Evolutionary conservation across 2,329 filamentous ascomycete species (phyloP), one percentile per base, ranked within the genome.

Genomic region (Curvularia hawaiiensis): DNA sequence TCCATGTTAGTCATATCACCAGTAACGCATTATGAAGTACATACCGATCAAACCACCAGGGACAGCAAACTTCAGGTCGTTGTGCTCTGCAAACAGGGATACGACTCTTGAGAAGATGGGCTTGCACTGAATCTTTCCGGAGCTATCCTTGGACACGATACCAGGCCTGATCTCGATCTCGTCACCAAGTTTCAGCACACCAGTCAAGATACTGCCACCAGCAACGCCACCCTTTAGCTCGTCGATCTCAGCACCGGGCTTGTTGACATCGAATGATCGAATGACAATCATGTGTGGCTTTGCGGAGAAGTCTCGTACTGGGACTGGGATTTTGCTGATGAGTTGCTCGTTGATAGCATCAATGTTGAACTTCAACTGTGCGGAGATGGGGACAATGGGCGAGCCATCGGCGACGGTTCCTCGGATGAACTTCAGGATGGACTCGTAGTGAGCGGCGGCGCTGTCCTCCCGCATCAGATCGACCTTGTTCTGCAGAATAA

Each of bases 401-500:
- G 93, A 88, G 76, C 94, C 93, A 77, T 95, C 94, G 59, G 95
- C 95, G 59, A 97, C 94, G 33, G 95, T 99, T 74, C 95, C 95
- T 75, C 95, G 89, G 75, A 99, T 97, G 80, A 99, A 99, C 80
- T 98, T 98, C 72, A 96, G 85, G 68, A 99, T 99, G 1, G 93
- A 97, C 79, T 97, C 89, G 83, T 97, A 95, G 79, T 99, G 95
- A 75, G 94, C 87, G 74, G 92, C 86, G 48, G 96, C 95, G 62
- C 90, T 91, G 77, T 98, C 94, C 84, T 97, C 91, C 71, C 92
- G 87, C 92, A 99, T 98, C 69, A 99, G 81, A 77, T 99, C 95
- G 73, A 99, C 95, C 86, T 99, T 99, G 84, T 99, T 99, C 81
- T 99, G 95, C 58, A 99, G 87, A 74, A 99, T 98, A 78, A 99